Evolutionary conservation across 1,284 basidiomycete genomes (phyloP).

Genomic region (Ceratobasidium sp.): DNA sequence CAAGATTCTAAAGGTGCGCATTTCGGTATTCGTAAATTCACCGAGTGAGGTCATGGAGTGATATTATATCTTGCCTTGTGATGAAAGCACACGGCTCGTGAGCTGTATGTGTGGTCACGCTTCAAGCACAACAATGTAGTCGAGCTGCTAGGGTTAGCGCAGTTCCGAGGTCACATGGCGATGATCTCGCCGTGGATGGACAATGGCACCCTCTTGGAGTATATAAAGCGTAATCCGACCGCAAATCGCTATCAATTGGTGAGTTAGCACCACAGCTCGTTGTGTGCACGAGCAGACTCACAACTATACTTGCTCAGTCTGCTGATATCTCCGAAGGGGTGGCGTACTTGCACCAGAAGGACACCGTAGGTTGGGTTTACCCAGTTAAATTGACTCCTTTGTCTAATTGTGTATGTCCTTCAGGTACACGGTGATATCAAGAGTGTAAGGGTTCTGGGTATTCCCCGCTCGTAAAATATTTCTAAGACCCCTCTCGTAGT

Average conservation of each 20-base stretch:
- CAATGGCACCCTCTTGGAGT: not conserved
- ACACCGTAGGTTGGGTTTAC: not conserved
- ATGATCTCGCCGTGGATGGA: constrained; percentile 18
- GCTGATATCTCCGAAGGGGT: not conserved
- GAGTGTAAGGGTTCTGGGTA: not conserved
- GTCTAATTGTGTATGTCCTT: not conserved
- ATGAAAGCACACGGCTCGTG: too few relatives aligned
- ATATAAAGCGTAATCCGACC: not conserved
- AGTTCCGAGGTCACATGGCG: not conserved
- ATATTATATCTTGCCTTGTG: too few relatives aligned
- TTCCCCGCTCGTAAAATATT: too few relatives aligned
- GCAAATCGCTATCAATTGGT: not conserved
- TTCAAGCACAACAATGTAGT: too few relatives aligned
- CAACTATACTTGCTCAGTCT: not conserved
- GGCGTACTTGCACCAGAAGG: constrained; percentile 9
- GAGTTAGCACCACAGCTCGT: not conserved
- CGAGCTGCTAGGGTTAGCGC: constrained; percentile 1
- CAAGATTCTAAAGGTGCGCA: too few relatives aligned
- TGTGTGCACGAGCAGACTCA: not conserved
- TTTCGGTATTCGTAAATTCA: too few relatives aligned
- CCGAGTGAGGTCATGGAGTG: too few relatives aligned
- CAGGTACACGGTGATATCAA: constrained; percentile 18
- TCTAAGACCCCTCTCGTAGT: not conserved
- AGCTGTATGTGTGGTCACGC: too few relatives aligned
- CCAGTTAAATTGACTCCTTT: not conserved